A percentile compares a stretch with the other conserved stretches of the same genome.
phyloP scores from a whole-genome alignment of 2,329 filamentous ascomycete genomes.

The Basipetospora chlamydospora region DNA sequence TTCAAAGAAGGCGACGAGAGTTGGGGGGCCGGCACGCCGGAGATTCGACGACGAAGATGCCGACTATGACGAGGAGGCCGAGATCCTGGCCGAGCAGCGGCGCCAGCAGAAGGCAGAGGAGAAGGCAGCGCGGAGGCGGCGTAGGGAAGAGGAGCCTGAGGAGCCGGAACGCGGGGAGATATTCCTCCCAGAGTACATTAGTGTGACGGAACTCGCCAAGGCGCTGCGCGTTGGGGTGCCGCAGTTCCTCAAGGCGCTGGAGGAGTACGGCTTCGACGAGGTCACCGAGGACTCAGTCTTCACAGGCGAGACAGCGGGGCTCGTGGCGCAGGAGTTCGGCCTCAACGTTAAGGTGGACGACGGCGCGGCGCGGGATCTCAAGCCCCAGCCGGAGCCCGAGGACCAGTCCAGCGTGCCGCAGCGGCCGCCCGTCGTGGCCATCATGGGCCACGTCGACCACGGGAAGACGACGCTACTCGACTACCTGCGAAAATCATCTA shows the following conservation, averaged over 20 bases:
- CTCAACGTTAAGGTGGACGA: slow-evolving; percentile 69
- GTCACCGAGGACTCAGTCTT: slow-evolving; percentile 71
- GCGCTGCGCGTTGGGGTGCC: slow-evolving; percentile 57
- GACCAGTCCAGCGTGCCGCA: slow-evolving; percentile 54
- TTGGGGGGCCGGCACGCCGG: slow-evolving; percentile 3
- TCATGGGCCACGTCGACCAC: slow-evolving; percentile 98
- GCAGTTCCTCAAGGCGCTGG: slow-evolving; percentile 60
- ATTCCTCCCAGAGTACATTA: slow-evolving; percentile 80
- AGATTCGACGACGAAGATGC: slow-evolving; percentile 14
- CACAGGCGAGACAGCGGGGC: slow-evolving; percentile 75
- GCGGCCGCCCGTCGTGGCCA: slow-evolving; percentile 88
- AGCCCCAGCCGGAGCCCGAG: slow-evolving; percentile 50
- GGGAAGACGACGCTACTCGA: slow-evolving; percentile 95
- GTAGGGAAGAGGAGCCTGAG: slow-evolving; percentile 21
- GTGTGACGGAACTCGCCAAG: slow-evolving; percentile 65
- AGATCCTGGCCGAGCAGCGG: slow-evolving; percentile 21
- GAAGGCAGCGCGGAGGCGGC: slow-evolving; percentile 3
- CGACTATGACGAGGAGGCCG: slow-evolving; percentile 24
- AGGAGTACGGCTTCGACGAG: slow-evolving; percentile 80
- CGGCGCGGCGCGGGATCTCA: slow-evolving; percentile 54
- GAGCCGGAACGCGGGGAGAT: slow-evolving; percentile 42
- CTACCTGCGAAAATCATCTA: slow-evolving; percentile 80
- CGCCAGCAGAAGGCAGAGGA: slow-evolving; percentile 25
- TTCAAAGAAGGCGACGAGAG: slow-evolving; percentile 1
- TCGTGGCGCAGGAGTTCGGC: slow-evolving; percentile 86